Evolutionary conservation across 1,139 yeast genomes (phyloP).

Genomic region (Kodamaea arcana): DNA sequence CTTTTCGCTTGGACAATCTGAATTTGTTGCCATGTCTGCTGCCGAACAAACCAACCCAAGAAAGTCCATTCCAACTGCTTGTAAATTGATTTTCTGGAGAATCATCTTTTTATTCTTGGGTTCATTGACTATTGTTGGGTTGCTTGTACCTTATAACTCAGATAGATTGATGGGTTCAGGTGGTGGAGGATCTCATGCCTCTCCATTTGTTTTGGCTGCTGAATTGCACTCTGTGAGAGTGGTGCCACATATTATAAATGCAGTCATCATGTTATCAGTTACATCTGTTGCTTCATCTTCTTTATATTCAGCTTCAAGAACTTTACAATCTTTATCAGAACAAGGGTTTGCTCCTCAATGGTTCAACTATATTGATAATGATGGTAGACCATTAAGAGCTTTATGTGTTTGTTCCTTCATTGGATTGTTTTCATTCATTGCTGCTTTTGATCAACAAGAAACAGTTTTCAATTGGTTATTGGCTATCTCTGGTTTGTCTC

Average conservation of each 20-base stretch:
- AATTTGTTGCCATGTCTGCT: constrained; percentile 39
- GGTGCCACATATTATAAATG: constrained; percentile 39
- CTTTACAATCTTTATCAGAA: constrained; percentile 40
- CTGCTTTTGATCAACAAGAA: constrained; percentile 38
- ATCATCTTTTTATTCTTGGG: constrained; percentile 38
- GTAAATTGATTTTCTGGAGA: constrained; percentile 40
- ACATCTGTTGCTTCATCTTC: constrained; percentile 45
- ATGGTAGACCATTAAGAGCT: constrained; percentile 43
- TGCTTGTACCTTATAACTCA: constrained; percentile 39
- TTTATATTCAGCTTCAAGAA: constrained; percentile 42
- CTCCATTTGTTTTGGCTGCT: constrained; percentile 46
- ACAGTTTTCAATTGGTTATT: constrained; percentile 43
- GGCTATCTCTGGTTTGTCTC: constrained; percentile 42
- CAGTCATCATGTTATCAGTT: constrained; percentile 42
- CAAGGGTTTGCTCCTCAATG: constrained; percentile 42
- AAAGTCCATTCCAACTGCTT: constrained; percentile 37
- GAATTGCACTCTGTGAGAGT: constrained; percentile 36
- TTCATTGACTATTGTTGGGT: constrained; percentile 38
- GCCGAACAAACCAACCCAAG: constrained; percentile 42
- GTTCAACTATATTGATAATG: constrained; percentile 40
- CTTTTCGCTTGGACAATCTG: constrained; percentile 41
- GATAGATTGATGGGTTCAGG: constrained; percentile 37
- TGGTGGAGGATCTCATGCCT: constrained; percentile 35
- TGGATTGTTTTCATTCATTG: constrained; percentile 31
- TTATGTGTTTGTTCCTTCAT: constrained; percentile 30